phyloP scores from a whole-genome alignment of 2,329 filamentous ascomycete genomes.

The Paraconiothyrium sp. region DNA sequence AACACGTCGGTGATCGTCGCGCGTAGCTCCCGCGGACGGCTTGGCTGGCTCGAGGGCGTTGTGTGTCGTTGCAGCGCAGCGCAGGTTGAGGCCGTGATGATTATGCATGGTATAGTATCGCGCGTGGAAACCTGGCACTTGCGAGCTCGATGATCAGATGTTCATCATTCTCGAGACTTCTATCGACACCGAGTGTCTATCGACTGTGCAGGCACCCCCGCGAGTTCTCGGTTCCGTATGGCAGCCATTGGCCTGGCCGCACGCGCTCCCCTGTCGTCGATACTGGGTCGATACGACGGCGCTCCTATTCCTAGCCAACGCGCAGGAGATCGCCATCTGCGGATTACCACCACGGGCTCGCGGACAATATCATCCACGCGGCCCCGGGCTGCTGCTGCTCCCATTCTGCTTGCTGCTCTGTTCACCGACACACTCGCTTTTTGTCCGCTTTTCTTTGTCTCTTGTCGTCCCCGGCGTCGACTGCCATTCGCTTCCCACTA shows the following conservation, averaged over 20 bases:
- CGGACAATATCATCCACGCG: constrained; percentile 30
- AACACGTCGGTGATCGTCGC: background rate
- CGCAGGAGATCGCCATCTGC: constrained; percentile 15
- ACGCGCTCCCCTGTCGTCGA: constrained; percentile 11
- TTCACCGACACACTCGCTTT: constrained; percentile 38
- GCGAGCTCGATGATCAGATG: background rate
- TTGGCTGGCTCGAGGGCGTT: background rate
- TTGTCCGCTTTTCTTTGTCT: constrained; percentile 22
- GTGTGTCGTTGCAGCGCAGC: constrained; percentile 11
- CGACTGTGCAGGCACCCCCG: constrained; percentile 2
- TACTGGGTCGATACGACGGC: constrained; percentile 23
- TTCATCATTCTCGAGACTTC: background rate
- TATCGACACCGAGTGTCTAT: constrained; percentile 3
- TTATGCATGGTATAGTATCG: constrained; percentile 2
- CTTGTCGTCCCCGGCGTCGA: constrained; percentile 18
- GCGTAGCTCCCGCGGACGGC: constrained; percentile 5
- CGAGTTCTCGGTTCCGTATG: constrained; percentile 3
- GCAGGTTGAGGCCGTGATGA: background rate
- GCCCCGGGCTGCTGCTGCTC: constrained; percentile 27
- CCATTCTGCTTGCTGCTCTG: constrained; percentile 20
- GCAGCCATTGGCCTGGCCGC: background rate
- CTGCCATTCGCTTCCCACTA: constrained; percentile 29
- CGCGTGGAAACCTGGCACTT: background rate
- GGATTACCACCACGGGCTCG: constrained; percentile 15
- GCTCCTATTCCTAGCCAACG: constrained; percentile 35